Conservation (phyloP, 2,329 filamentous ascomycete genomes). For the Pyrenochaeta sp. region DNA sequence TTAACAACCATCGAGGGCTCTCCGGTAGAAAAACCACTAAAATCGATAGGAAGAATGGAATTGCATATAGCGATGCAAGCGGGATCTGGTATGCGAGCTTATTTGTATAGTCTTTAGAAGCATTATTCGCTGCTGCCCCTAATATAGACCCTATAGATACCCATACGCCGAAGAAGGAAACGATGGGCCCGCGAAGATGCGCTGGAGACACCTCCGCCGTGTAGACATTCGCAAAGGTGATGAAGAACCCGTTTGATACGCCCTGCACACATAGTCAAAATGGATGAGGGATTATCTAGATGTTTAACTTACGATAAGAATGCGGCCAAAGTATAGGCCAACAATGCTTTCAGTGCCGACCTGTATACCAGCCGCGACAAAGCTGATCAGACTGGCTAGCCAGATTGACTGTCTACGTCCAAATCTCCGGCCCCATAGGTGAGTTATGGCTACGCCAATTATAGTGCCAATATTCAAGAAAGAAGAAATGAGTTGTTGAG, state of each 20-base stretch:
- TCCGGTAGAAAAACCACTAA: conserved; percentile 43
- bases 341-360: not conserved
- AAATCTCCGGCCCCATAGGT: conserved; percentile 51
- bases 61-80: conserved; percentile 61
- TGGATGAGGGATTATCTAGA: no score
- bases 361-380: not conserved
- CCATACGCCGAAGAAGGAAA: conserved; percentile 58
- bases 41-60: conserved; percentile 57
- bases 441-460: conserved; percentile 52
- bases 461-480: conserved; percentile 61
- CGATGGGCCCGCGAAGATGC: conserved; percentile 54
- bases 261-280: conserved; percentile 4
- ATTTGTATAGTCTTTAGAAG: conserved; percentile 28
- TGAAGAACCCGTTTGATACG: conserved; percentile 54
- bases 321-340: not conserved
- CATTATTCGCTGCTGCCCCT: conserved; percentile 50
- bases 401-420: not conserved
- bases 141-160: conserved; percentile 60
- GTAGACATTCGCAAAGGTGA: conserved; percentile 63
- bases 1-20: conserved; percentile 54
- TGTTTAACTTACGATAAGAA: not conserved
- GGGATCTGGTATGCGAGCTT: conserved; percentile 54
- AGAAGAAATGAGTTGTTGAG: conserved; percentile 59
- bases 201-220: conserved; percentile 53
- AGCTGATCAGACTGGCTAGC: not conserved